Base-by-base conservation (phyloP, 2,329 filamentous ascomycete genomes). In the Pseudocercospora pini-densiflorae region DNA sequence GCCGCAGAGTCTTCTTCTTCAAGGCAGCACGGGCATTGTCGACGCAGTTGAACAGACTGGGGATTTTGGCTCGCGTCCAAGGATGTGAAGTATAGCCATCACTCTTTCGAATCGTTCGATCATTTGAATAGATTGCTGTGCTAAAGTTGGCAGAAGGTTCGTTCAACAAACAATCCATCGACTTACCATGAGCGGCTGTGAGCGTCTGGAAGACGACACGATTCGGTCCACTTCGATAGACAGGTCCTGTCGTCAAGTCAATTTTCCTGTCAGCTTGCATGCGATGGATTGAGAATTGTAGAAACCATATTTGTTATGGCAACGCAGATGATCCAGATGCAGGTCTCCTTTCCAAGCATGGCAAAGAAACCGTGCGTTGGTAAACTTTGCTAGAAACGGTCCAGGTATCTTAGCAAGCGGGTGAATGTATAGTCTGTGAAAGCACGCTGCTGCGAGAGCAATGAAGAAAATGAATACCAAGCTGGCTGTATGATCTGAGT, bases 321-420 rank as follows among this genome's bases (percentile, higher is more conserved):
- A 57, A 9, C 53, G 53, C 10, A 57, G n/a, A 57, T 57, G 53
- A 29, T 57, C 53, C 24, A 57, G 8, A 16, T 57, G 53, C 9
- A 57, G 24, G 16, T 57, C 53, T 29, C 53, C 53, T 57, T 57
- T 57, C 24, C 53, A 57, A 31, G 53, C 53, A 57, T 57, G 53
- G 24, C 31, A 29, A 16, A 57, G 24, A 16, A 57, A 57, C 8
- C 53, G 19, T 12, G 53, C 53, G 9, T 23, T 23, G 6, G 53
- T 57, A 7, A 57, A 57, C 24, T 57, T 57, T 16, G 53, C 53
- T 9, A 57, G 29, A 33, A 57, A 29, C 14, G 53, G 24, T 57
- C 53, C 53, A 24, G 53, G 53, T n/a, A 57, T 33, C 24, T 57
- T 57, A 16, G 53, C 53, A 16, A 57, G 53, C 21, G 53, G 24